phyloP scores from a whole-genome alignment of 495 filamentous ascomycete genomes.

The Penicillium herquei region DNA sequence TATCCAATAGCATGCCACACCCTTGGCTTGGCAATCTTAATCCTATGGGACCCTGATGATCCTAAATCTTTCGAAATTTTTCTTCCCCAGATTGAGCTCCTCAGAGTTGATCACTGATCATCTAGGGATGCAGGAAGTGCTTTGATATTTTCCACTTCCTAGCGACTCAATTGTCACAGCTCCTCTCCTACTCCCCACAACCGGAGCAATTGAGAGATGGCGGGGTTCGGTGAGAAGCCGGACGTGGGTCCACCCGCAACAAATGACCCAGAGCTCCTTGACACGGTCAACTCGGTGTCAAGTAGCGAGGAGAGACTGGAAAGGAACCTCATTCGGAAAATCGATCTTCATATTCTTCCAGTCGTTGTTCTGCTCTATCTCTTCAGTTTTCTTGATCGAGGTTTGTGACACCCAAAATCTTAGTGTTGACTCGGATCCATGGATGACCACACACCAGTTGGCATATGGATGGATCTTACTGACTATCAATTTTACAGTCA shows the following conservation, averaged over 20 bases:
- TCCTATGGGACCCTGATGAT: neutral
- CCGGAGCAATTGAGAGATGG: too few relatives aligned
- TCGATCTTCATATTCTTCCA: conserved; percentile 61
- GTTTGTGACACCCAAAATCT: conserved; percentile 9
- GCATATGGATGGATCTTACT: neutral
- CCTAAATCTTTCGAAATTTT: neutral
- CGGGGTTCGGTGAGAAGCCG: neutral
- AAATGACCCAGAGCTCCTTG: conserved; percentile 4
- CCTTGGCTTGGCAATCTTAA: conserved; percentile 2
- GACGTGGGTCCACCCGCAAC: conserved; percentile 1
- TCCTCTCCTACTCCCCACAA: too few relatives aligned
- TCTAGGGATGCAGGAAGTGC: too few relatives aligned
- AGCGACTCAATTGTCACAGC: neutral
- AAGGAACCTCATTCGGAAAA: conserved; percentile 47
- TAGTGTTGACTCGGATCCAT: too few relatives aligned
- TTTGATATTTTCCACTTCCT: too few relatives aligned
- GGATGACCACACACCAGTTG: too few relatives aligned
- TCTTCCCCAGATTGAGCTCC: neutral
- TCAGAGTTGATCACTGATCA: neutral
- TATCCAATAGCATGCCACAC: neutral
- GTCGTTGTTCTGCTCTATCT: conserved; percentile 61
- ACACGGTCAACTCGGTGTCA: conserved; percentile 16
- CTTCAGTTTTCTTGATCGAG: conserved; percentile 65
- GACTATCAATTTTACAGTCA: conserved; percentile 45
- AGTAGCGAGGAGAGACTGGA: conserved; percentile 38